These are phyloP conservation scores for Kentomonas sorsogonicus DNA, from an alignment of 208 protist genomes.

Conservation along the genomic window DNA sequence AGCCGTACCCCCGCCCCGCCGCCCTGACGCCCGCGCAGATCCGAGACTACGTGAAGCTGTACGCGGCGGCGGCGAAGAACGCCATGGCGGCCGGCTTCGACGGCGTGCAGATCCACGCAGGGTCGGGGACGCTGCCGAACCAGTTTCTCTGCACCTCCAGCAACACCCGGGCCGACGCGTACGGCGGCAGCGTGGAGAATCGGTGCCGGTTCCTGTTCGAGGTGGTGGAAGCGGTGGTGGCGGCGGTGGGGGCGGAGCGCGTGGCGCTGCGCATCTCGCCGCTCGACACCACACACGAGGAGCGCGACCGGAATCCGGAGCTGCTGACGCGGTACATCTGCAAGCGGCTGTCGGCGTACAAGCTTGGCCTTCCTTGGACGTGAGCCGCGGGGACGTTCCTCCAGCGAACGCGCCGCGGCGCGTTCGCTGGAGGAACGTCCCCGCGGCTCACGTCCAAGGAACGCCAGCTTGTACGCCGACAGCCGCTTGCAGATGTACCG, in stretches of 20 bases:
- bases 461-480: conserved; percentile 16
- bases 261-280: conserved; percentile 44
- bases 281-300: conserved; percentile 14
- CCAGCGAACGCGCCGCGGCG: too few relatives aligned
- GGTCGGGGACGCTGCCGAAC: conserved; percentile 76
- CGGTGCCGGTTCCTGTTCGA: conserved; percentile 41
- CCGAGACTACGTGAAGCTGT: conserved; percentile 27
- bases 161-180: conserved; percentile 66
- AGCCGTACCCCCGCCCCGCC: conserved; percentile 8
- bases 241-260: conserved; percentile 19
- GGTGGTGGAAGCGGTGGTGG: conserved; percentile 39
- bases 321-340: conserved; percentile 13
- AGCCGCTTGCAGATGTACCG: conserved; percentile 11
- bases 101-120: conserved; percentile 77
- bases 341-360: conserved; percentile 11
- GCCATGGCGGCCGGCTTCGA: conserved; percentile 74
- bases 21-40: conserved; percentile 71
- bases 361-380: conserved; percentile 20
- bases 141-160: conserved; percentile 54
- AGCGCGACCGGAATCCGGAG: conserved; percentile 18
- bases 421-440: too few relatives aligned
- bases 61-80: conserved; percentile 42
- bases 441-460: conserved; percentile 18
- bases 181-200: conserved; percentile 70
- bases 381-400: conserved; percentile 15